Percentiles rank a stretch among this genome's conserved stretches.
Conservation (phyloP, 2,329 filamentous ascomycete genomes). For the Claviceps purpurea region DNA sequence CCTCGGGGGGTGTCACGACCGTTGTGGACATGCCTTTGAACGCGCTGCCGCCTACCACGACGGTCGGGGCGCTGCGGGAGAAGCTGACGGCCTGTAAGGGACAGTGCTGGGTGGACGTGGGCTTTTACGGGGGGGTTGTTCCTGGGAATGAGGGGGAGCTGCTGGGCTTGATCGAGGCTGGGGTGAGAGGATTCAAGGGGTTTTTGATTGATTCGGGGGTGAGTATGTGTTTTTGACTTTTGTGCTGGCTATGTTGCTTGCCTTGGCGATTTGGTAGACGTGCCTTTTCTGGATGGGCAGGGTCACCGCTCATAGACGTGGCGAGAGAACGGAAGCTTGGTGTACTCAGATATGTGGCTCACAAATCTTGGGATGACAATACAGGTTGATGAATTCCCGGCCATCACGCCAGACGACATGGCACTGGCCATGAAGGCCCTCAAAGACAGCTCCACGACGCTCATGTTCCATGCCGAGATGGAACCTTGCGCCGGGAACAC, state of each 20-base stretch:
- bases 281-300: no score
- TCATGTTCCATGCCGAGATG: slow-evolving; percentile 99
- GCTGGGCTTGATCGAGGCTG: slow-evolving; percentile 65
- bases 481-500: slow-evolving; percentile 56
- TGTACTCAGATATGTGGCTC: no score
- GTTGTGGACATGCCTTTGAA: slow-evolving; percentile 97
- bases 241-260: no score
- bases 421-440: slow-evolving; percentile 67
- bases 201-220: slow-evolving; percentile 96
- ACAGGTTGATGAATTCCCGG: slow-evolving; percentile 92
- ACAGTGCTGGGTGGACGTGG: slow-evolving; percentile 98
- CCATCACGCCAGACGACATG: slow-evolving; percentile 70
- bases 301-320: no score
- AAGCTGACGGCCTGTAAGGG: slow-evolving; percentile 74
- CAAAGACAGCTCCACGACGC: slow-evolving; percentile 68
- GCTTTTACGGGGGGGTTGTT: slow-evolving; percentile 90
- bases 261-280: no score
- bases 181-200: slow-evolving; percentile 92
- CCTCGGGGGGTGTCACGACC: slow-evolving; percentile 90
- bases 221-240: slow-evolving; percentile 21
- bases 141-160: slow-evolving; percentile 77
- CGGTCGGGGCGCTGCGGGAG: slow-evolving; percentile 64
- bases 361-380: neutral
- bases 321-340: no score
- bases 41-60: slow-evolving; percentile 91